phyloP scores from a whole-genome alignment of 2,329 filamentous ascomycete genomes.

The Microsporum audouinii region DNA sequence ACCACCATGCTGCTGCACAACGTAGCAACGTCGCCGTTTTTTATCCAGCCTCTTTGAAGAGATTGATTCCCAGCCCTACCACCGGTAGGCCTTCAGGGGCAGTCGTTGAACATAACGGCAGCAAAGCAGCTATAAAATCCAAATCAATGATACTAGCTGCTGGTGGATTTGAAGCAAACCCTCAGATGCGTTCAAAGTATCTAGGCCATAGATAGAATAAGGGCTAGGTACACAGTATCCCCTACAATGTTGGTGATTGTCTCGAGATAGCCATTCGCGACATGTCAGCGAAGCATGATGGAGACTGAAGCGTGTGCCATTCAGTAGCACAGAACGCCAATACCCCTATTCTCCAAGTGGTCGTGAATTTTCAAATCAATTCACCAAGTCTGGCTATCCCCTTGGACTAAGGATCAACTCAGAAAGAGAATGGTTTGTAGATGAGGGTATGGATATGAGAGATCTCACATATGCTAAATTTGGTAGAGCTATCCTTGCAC shows the following conservation, averaged over 20 bases:
- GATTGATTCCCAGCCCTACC: slow-evolving; percentile 15
- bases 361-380: slow-evolving; percentile 51
- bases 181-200: slow-evolving; percentile 44
- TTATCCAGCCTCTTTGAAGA: slow-evolving; percentile 37
- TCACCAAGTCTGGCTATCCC: slow-evolving; percentile 58
- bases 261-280: slow-evolving; percentile 44
- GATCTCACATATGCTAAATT: slow-evolving; percentile 60
- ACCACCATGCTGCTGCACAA: slow-evolving; percentile 37
- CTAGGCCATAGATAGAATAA: slow-evolving; percentile 52
- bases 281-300: slow-evolving; percentile 41
- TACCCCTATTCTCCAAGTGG: slow-evolving; percentile 45
- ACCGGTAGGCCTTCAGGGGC: slow-evolving; percentile 17
- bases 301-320: slow-evolving; percentile 56
- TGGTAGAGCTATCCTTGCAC: slow-evolving; percentile 49
- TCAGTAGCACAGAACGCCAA: slow-evolving; percentile 55
- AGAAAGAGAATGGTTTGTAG: slow-evolving; percentile 50
- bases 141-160: slow-evolving; percentile 30
- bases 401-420: slow-evolving; percentile 54
- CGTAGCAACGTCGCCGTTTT: slow-evolving; percentile 35
- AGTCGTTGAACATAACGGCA: slow-evolving; percentile 14
- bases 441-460: slow-evolving; percentile 53
- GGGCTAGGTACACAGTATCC: slow-evolving; percentile 51
- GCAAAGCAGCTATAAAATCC: slow-evolving; percentile 14
- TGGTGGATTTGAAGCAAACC: slow-evolving; percentile 54
- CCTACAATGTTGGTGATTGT: slow-evolving; percentile 52